Base-by-base conservation (phyloP, 2,329 filamentous ascomycete species). In the Ophiocordyceps camponoti-rufipedis region DNA sequence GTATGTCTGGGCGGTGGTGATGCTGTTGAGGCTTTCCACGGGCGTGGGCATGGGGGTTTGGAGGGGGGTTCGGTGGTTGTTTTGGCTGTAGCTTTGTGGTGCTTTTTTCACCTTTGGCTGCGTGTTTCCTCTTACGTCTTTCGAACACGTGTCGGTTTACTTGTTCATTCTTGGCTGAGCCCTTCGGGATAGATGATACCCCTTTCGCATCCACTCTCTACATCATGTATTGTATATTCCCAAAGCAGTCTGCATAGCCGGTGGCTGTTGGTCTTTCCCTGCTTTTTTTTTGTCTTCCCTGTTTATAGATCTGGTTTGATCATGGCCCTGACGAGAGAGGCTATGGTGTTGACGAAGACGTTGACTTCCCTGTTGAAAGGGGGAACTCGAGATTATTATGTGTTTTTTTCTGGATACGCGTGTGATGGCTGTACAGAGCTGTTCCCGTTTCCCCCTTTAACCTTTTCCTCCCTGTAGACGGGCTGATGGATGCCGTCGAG, bases 1-100 rank as follows among this genome's bases (percentile, higher is more conserved):
- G 87, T 86, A 82, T 62, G 80, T 93, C 14, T 96, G 89, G 87
- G 76, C 93, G 48, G 68, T 94, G 32, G 88, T 95, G 23, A 83
- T 87, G 59, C 68, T 89, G 23, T 68, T 82, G 44, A 75, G 85
- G 48, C 61, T 84, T 13, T 63, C 83, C 33, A 66, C 78, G 48
- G 78, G 79, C 11, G 53, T 82, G 1, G 72, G 80, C 41, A 72
- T 72, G 42, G 78, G 78, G 2, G 56, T 75, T 0, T 65, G 77
- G 44, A 64, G 68, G 11, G 71, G 74, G 10, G 68, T 83, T n/a
- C 71, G 72, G 56, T 96, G 89, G 89, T 62, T 95, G 58, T 64
- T 94, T 50, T 94, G 85, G 85, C 60, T 91, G 52, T 85, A 61
- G 43, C 5, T 23, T 23, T 23, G 23, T 23, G 23, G 23, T 23